phyloP scores from a whole-genome alignment of 2,329 filamentous ascomycete genomes.

The Diaporthe citriasiana region DNA sequence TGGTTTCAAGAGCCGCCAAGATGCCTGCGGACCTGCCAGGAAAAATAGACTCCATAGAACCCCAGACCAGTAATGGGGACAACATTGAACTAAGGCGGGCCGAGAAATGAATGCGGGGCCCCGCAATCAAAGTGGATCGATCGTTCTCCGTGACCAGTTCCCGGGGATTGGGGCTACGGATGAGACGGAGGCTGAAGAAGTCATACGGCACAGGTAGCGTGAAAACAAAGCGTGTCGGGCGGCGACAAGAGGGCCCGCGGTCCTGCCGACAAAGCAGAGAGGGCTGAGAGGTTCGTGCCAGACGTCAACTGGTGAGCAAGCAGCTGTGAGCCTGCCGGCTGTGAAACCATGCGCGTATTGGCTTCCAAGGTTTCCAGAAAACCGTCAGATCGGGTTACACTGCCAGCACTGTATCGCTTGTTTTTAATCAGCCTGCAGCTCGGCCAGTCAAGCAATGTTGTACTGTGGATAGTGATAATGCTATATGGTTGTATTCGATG shows the following conservation, averaged over 20 bases:
- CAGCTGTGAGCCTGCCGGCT: slow-evolving; percentile 11
- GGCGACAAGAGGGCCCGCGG: slow-evolving; percentile 26
- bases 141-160: slow-evolving; percentile 8
- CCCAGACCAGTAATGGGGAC: background rate
- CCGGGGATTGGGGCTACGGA: slow-evolving; percentile 23
- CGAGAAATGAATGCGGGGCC: slow-evolving; percentile 26
- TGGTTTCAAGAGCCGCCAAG: slow-evolving; percentile 23
- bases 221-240: background rate
- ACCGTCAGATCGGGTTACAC: slow-evolving; percentile 19
- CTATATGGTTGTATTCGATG: background rate
- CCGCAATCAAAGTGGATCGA: slow-evolving; percentile 25
- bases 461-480: slow-evolving; percentile 5
- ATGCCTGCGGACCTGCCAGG: background rate
- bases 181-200: slow-evolving; percentile 9
- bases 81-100: slow-evolving; percentile 16
- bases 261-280: background rate
- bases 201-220: slow-evolving; percentile 12
- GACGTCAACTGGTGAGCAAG: background rate
- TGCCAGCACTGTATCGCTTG: slow-evolving; percentile 2
- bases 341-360: slow-evolving; percentile 32
- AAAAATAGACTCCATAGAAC: slow-evolving; percentile 16
- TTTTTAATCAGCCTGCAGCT: background rate
- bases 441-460: slow-evolving; percentile 22
- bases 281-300: background rate
- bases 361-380: slow-evolving; percentile 27